Evolutionary conservation across 2,329 filamentous ascomycete species (phyloP).

Genomic region (Fusarium keratoplasticum): DNA sequence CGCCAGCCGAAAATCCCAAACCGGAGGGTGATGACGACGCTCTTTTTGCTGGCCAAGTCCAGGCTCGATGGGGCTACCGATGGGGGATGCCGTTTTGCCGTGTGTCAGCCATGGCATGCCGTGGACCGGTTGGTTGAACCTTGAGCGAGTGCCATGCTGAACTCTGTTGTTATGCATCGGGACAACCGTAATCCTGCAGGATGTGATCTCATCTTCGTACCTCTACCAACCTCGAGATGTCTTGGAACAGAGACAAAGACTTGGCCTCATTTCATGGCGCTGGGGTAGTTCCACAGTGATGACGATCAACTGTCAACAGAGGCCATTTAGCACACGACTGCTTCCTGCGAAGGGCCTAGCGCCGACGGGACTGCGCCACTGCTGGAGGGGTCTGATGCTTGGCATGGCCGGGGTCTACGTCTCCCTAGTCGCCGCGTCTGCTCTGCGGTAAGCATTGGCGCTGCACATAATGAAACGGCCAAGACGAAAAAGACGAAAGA

Average conservation of each 20-base stretch:
- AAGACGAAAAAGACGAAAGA: conserved; percentile 10
- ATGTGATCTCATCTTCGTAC: background rate
- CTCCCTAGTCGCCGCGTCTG: background rate
- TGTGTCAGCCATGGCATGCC: background rate
- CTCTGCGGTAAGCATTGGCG: conserved; percentile 15
- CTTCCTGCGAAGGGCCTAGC: conserved; percentile 24
- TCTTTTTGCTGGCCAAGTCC: background rate
- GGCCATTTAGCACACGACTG: conserved; percentile 28
- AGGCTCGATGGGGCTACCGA: conserved; percentile 20
- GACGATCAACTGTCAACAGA: conserved; percentile 1
- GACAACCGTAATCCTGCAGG: background rate
- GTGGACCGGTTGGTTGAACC: background rate
- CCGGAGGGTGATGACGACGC: conserved; percentile 27
- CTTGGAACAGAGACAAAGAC: background rate
- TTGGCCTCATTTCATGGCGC: conserved; percentile 33
- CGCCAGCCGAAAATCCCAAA: conserved; percentile 1
- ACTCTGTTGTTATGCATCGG: background rate
- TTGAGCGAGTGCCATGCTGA: background rate
- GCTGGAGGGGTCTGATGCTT: background rate
- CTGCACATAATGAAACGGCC: conserved; percentile 20
- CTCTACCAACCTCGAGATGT: background rate
- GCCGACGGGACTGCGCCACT: conserved; percentile 14
- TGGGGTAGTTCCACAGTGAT: conserved; percentile 16
- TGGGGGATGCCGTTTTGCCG: background rate
- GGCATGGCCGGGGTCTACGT: conserved; percentile 2